A percentile compares a stretch with the other conserved stretches of the same genome.
phyloP scores from a whole-genome alignment of 2,329 filamentous ascomycete species.

The Cercospora canescens region DNA sequence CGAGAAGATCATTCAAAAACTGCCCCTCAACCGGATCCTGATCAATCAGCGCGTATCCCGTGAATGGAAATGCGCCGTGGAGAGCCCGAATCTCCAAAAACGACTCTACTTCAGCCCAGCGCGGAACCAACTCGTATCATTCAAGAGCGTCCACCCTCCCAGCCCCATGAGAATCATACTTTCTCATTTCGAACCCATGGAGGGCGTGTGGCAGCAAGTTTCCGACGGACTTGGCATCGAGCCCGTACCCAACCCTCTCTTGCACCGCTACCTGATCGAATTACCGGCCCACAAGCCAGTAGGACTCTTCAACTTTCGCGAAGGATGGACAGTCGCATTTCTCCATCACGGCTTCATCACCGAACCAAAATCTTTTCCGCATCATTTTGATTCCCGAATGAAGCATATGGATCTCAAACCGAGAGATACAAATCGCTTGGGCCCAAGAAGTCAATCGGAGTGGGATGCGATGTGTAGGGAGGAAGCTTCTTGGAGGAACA shows the following conservation, averaged over 20 bases:
- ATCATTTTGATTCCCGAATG: not conserved
- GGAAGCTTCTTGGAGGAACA: not conserved
- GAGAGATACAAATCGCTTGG: no score
- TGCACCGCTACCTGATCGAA: not conserved
- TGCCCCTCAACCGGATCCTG: not conserved
- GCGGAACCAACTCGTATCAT: not conserved
- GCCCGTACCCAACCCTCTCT: not conserved
- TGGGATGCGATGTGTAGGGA: not conserved
- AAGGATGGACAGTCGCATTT: not conserved
- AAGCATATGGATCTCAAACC: no score
- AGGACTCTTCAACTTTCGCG: no score
- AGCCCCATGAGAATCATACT: not conserved
- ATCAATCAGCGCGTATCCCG: not conserved
- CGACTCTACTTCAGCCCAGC: not conserved
- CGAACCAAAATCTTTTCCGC: not conserved
- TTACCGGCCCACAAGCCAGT: no score
- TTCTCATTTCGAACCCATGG: not conserved
- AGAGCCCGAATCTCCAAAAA: not conserved
- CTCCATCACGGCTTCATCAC: not conserved
- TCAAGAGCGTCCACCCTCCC: not conserved
- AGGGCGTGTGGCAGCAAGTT: not conserved
- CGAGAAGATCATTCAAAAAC: not conserved
- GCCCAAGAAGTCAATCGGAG: not conserved
- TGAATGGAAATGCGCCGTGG: not conserved
- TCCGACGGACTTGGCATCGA: not conserved